These are phyloP conservation scores for Chaetomiaceae sp. DNA, from an alignment of 2,329 filamentous ascomycete species.

Conservation along the genomic window DNA sequence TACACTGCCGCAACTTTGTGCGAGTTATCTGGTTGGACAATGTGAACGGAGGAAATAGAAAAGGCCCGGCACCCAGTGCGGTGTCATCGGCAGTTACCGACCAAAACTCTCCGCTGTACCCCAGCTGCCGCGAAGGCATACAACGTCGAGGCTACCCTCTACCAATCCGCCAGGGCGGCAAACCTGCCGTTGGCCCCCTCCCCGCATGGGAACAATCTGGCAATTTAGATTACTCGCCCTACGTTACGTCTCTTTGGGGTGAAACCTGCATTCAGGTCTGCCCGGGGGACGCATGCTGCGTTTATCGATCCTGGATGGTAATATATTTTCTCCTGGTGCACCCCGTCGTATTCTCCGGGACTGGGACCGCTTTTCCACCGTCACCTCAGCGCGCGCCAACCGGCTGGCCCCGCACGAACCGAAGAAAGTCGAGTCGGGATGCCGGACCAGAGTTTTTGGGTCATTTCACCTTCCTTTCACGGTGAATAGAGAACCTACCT, in stretches of 20 bases:
- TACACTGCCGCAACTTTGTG: too few species aligned
- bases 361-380: constrained; percentile 29
- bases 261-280: constrained; percentile 11
- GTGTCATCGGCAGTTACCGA: constrained; percentile 27
- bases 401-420: constrained; percentile 8
- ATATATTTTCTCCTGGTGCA: not conserved
- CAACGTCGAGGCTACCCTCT: constrained; percentile 10
- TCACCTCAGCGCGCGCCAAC: constrained; percentile 3
- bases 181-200: constrained; percentile 11
- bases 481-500: constrained; percentile 16
- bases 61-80: not conserved
- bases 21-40: not conserved
- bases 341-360: constrained; percentile 24
- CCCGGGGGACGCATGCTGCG: constrained; percentile 4
- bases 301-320: not conserved
- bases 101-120: constrained; percentile 26
- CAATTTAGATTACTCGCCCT: constrained; percentile 21
- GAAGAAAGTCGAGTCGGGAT: constrained; percentile 10
- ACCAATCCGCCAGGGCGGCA: constrained; percentile 11
- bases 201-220: constrained; percentile 24
- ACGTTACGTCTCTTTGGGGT: constrained; percentile 9
- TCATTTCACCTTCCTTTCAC: constrained; percentile 26
- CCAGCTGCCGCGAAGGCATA: constrained; percentile 18
- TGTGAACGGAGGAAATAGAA: too few species aligned
- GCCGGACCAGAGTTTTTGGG: constrained; percentile 18